Base-by-base conservation (phyloP, 768 basidiomycete species). In the Lactarius indigo region DNA sequence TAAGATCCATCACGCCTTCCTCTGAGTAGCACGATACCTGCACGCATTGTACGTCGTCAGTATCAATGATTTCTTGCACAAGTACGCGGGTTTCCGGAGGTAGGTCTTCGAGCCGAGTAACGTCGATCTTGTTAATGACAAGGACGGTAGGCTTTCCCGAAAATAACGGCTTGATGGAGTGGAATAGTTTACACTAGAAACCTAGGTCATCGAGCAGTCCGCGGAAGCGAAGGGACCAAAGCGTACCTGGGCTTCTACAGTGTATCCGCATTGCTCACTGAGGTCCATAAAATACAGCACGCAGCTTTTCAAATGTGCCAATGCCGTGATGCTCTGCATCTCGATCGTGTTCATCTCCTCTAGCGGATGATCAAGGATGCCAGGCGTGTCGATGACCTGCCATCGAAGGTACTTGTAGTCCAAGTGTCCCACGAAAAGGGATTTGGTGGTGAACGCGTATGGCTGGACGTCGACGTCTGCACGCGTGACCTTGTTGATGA, bases 331-430 rank as follows among this genome's bases (percentile, higher is more conserved):
- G 72, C 93, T 96, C 82, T 99, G 97, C 96, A 98, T 99, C 80
- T 99, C 97, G 72, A 99, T 99, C 66, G 96, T 98, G 83, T 98
- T 98, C 97, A 99, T 98, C 60, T 99, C 97, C 78, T 99, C 96
- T 37, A 98, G 83, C 2, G 96, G 96, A 77, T 98, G 97, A 76
- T 99, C 97, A 71, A 99, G 84, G 66, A 99, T 90, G 66, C 97
- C 97, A 2, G 97, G 97, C 47, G 97, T 99, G 82, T 99, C 97
- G 73, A 99, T 98, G 59, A 99, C 96, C 77, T 99, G 97, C 97
- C 97, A 99, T 68, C 97, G 88, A 72, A 99, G 84, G 80, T 99
- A 99, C 75, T 95, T 96, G 83, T 99, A 98, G 78, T 99, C 97
- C 75, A 98, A 83, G 79, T 99, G 97, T 1, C 97, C 97, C 73